phyloP scores from a whole-genome alignment of 805 yeast genomes.

The Alloascoidea hylecoeti region DNA sequence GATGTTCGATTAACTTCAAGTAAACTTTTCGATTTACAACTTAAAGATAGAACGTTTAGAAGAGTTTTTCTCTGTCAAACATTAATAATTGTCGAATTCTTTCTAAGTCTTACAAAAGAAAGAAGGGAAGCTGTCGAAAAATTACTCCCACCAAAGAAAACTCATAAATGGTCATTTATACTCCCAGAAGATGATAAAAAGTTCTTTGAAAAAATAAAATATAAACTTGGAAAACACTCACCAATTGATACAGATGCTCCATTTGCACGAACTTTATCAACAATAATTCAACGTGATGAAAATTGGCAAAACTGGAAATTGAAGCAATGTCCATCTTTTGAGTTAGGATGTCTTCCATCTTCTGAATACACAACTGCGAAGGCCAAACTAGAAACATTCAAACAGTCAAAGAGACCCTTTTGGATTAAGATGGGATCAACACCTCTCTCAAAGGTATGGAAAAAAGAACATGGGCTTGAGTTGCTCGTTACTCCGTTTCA shows the following conservation, averaged over 20 bases:
- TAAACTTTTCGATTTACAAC: slow-evolving; percentile 17
- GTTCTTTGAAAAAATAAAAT: slow-evolving; percentile 6
- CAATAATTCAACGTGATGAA: slow-evolving; percentile 11
- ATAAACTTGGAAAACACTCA: background rate
- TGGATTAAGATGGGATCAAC: slow-evolving; percentile 17
- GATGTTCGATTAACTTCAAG: slow-evolving; percentile 19
- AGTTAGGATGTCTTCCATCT: slow-evolving; percentile 7
- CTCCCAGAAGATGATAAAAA: slow-evolving; percentile 8
- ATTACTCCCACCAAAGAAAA: slow-evolving; percentile 8
- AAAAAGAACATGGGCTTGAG: slow-evolving; percentile 23
- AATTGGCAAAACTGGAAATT: slow-evolving; percentile 20
- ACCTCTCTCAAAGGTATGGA: slow-evolving; percentile 21
- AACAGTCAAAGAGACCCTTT: slow-evolving; percentile 11
- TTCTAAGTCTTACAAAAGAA: slow-evolving; percentile 9
- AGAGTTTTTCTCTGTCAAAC: slow-evolving; percentile 15
- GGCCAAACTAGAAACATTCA: slow-evolving; percentile 4
- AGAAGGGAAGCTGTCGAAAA: slow-evolving; percentile 6
- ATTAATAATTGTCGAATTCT: slow-evolving; percentile 13
- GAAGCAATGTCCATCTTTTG: slow-evolving; percentile 14
- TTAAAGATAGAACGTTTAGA: slow-evolving; percentile 16
- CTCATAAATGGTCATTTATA: slow-evolving; percentile 10
- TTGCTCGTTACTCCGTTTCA: slow-evolving; percentile 9
- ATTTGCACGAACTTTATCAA: slow-evolving; percentile 7
- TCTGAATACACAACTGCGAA: slow-evolving; percentile 3
- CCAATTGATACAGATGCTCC: slow-evolving; percentile 7